These are phyloP conservation scores for Suaeda aralocaspica DNA, from an alignment of 148 eudicot species.

Conservation along the genomic window DNA sequence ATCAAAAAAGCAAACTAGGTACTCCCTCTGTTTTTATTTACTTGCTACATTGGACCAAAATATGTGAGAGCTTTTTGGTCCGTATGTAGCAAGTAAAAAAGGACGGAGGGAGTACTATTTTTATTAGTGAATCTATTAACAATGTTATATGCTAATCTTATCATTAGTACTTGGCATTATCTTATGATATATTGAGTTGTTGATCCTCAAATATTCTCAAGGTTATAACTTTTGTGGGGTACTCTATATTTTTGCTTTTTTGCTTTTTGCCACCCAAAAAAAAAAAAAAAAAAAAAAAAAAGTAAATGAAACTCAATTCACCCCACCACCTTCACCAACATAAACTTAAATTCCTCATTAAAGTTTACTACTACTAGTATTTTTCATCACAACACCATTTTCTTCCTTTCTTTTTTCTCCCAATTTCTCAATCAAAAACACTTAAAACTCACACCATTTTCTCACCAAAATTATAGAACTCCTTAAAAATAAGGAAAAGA, in stretches of 20 bases:
- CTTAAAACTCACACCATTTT: background rate
- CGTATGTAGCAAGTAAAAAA: too few species aligned
- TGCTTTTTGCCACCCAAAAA: slow-evolving; percentile 20
- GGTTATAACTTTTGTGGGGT: slow-evolving; percentile 13
- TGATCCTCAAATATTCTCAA: slow-evolving; percentile 6
- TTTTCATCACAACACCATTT: slow-evolving; percentile 9
- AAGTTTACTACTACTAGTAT: slow-evolving; percentile 12
- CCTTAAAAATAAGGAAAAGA: slow-evolving; percentile 1
- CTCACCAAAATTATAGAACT: background rate
- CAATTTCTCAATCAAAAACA: background rate
- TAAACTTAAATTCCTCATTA: slow-evolving; percentile 5
- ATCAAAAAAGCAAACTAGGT: too few species aligned
- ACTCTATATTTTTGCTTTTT: background rate
- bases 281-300: slow-evolving; percentile 4
- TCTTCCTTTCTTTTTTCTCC: background rate
- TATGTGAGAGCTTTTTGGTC: too few species aligned
- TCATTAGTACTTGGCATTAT: background rate
- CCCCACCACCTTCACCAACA: slow-evolving; percentile 18
- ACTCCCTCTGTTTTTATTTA: too few species aligned
- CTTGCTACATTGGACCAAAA: too few species aligned
- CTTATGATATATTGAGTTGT: background rate
- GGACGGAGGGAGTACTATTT: background rate
- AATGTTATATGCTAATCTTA: background rate
- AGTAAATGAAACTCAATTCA: slow-evolving; percentile 20
- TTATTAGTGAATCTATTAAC: too few species aligned